Base-by-base conservation (phyloP, 2,329 filamentous ascomycete genomes). In the Arthrocladium fulminans region DNA sequence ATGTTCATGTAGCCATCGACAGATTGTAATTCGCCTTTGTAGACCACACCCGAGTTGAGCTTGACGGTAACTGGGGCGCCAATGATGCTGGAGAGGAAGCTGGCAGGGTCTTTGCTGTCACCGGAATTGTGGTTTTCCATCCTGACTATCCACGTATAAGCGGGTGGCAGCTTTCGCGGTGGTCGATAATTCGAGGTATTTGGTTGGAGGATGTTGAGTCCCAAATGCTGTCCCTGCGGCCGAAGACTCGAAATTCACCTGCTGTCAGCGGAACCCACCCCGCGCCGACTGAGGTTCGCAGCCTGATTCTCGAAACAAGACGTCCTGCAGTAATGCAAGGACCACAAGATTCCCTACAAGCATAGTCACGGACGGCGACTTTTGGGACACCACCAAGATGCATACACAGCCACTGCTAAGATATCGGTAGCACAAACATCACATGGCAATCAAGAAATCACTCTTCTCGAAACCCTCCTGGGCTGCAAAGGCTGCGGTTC, bases 1-100 rank as follows among this genome's bases (percentile, higher is more conserved):
- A 98, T 96, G 71, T 98, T 98, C 92, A 98, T 98, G 71, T 97
- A 98, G 45, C 92, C 92, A 67, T 98, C 92, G 43, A 98, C 90
- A 0, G 89, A 95, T 66, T 97, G 89, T 30, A 97, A 77, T 65
- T 96, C 88, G 59, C 92, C 92, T 78, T 92, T 96, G 77, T 96
- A 98, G 54, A 97, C 83, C 52, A 96, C 88, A 47, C 92, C 92
- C n/a, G 89, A 96, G 72, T 98, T 98, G 59, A 98, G 78, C 73
- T 97, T 97, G 57, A 98, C 90, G 1, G 88, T 94, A 57, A 98
- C 92, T 30, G 88, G 81, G 55, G 88, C 87, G 52, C 90, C 89
- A 62, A 95, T 94, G 64, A 98, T 95, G 64, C 95, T 88, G 67
- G 85, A 82, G 51, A 98, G 75, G 67, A 98, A 98, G 57, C 85